Conservation (phyloP, 2,329 filamentous ascomycete genomes). For the Nannizzia gypsea region DNA sequence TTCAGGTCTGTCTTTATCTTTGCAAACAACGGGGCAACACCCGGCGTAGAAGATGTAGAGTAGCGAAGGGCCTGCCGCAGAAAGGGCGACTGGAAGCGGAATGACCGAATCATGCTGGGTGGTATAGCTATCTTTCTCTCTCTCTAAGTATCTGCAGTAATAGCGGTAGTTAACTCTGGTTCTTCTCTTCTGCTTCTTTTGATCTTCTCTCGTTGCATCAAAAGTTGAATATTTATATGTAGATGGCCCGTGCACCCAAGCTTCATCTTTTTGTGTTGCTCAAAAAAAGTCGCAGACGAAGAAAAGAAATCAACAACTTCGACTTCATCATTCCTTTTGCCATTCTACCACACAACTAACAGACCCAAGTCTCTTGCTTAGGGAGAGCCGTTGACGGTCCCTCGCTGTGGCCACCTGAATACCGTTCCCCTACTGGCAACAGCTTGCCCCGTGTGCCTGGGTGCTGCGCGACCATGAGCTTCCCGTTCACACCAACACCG, state of each 20-base stretch:
- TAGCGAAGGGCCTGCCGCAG: conserved; percentile 23
- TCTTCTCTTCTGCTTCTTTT: neutral
- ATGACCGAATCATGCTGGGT: conserved; percentile 23
- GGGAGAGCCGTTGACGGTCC: neutral
- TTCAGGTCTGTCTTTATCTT: conserved; percentile 38
- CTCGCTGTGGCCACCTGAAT: neutral
- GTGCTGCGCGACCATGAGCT: conserved; percentile 28
- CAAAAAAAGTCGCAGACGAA: neutral
- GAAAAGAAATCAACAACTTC: neutral
- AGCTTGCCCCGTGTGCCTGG: neutral
- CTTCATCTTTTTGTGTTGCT: neutral
- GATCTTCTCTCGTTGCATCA: no score
- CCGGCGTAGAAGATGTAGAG: conserved; percentile 23
- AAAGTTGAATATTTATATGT: neutral
- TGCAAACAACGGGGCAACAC: conserved; percentile 33
- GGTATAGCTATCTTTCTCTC: neutral
- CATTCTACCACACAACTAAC: neutral
- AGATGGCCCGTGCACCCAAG: neutral
- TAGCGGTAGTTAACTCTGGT: neutral
- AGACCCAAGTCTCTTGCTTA: neutral
- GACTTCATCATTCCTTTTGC: neutral
- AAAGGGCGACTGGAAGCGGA: conserved; percentile 20
- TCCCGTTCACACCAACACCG: conserved; percentile 31
- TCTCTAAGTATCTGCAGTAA: neutral
- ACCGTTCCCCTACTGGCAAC: neutral